Conservation (phyloP, 371 early-diverging fungal species). For the Mucor piriformis region DNA sequence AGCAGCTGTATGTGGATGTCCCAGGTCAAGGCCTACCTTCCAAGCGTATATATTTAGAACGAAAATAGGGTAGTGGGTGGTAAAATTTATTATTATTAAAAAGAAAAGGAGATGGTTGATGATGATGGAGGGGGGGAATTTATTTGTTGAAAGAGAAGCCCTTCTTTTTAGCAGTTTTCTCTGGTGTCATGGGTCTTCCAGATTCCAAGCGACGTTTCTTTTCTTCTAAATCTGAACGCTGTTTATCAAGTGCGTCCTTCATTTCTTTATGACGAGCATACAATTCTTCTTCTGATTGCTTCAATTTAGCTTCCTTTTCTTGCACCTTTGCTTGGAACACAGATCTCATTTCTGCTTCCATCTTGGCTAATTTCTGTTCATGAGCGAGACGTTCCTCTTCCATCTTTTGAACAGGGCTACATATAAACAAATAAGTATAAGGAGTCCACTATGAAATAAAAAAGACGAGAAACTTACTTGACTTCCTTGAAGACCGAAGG, state of each 20-base stretch:
- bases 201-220: slow-evolving; percentile 89
- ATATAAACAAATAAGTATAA: slow-evolving; percentile 4
- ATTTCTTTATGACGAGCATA: slow-evolving; percentile 96
- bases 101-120: neutral
- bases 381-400: slow-evolving; percentile 93
- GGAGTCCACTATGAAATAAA: neutral
- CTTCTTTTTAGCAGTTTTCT: slow-evolving; percentile 82
- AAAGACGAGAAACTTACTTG: slow-evolving; percentile 42
- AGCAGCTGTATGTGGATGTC: slow-evolving; percentile 54
- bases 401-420: slow-evolving; percentile 82
- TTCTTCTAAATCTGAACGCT: slow-evolving; percentile 90
- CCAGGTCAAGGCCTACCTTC: slow-evolving; percentile 45
- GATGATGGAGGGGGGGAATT: slow-evolving; percentile 2
- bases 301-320: slow-evolving; percentile 96
- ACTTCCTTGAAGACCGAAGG: slow-evolving; percentile 81
- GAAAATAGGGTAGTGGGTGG: slow-evolving; percentile 8
- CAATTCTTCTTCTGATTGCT: slow-evolving; percentile 96
- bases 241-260: slow-evolving; percentile 95
- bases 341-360: slow-evolving; percentile 97
- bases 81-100: slow-evolving; percentile 1
- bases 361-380: slow-evolving; percentile 94
- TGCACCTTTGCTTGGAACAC: slow-evolving; percentile 98
- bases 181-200: slow-evolving; percentile 84
- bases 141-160: slow-evolving; percentile 75
- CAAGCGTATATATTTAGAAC: slow-evolving; percentile 24